Base-by-base conservation (phyloP, 768 basidiomycete genomes). In the Leucocoprinus leucothites region DNA sequence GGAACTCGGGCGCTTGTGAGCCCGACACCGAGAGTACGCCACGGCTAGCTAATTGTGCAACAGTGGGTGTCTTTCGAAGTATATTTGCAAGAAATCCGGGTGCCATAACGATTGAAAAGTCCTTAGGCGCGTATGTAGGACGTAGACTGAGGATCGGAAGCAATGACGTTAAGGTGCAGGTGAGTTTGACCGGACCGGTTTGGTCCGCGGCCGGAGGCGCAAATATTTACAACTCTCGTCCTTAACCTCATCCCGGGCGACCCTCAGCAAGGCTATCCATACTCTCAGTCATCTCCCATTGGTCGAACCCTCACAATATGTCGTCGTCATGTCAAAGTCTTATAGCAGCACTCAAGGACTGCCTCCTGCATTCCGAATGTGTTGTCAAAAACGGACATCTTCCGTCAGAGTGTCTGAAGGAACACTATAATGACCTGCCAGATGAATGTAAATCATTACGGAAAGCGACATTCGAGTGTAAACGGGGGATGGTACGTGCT, bases 401-500 rank as follows among this genome's bases (percentile, higher is more conserved):
- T n/a, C 94, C 94, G 6, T 93, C 91, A 0, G 88, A 91, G 28
- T 96, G 94, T 69, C 78, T 96, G 46, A 84, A 80, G 62, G 65
- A 89, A 24, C 89, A 94, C 69, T 72, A 70, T 21, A 74, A 85
- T 51, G 87, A 92, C 59, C 77, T 96, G 22, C 92, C 94, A 1
- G 84, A 89, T 61, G 79, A 87, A 62, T 96, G 94, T 67, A 82
- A 84, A 65, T 79, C 83, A 24, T 72, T 96, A 52, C 79, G 94
- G 49, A 85, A 83, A 68, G 90, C 91, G 9, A 85, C 89, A 0
- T 94, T 89, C 61, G 91, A 95, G 60, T 96, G 94, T 73, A 96
- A 96, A 69, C 79, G 91, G 56, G 90, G 87, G 41, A 89, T 92
- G 89, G 91, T 92, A 56, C 56, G 84, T 74, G 21, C 48, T 31